phyloP scores from a whole-genome alignment of 2,329 filamentous ascomycete species.

The Colletotrichum falcatum region DNA sequence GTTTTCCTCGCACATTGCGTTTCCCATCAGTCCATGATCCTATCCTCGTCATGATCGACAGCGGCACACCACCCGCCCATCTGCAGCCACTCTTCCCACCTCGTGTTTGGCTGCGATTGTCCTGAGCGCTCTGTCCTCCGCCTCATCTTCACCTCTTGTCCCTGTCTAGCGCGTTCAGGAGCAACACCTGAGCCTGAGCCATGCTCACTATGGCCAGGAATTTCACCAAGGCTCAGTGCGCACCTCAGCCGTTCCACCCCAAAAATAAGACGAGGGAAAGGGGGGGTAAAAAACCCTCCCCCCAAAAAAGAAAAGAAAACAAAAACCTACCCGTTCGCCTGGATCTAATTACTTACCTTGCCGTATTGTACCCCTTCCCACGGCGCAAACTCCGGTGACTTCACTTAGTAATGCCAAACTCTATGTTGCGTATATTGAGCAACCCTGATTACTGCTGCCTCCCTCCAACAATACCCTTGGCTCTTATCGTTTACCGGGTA shows the following conservation, averaged over 20 bases:
- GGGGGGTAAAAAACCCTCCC: too few relatives aligned
- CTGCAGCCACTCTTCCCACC: conserved; percentile 3
- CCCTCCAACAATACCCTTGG: conserved; percentile 1
- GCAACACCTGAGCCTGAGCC: conserved; percentile 13
- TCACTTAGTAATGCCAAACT: conserved; percentile 5
- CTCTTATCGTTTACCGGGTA: not conserved
- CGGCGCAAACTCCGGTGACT: not conserved
- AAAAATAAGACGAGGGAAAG: not conserved
- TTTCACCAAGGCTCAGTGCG: not conserved
- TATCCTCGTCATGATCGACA: conserved; percentile 31
- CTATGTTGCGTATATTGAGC: not conserved
- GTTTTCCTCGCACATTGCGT: conserved; percentile 9
- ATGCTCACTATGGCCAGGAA: not conserved
- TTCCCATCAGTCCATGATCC: conserved; percentile 5
- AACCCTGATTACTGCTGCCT: not conserved
- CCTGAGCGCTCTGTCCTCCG: conserved; percentile 29
- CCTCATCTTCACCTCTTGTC: conserved; percentile 20
- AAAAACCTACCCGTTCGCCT: not conserved
- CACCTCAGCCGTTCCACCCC: conserved; percentile 6
- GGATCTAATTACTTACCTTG: not conserved
- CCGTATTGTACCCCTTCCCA: not conserved
- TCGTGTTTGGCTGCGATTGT: conserved; percentile 19
- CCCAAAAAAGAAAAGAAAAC: too few relatives aligned
- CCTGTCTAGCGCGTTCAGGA: conserved; percentile 17
- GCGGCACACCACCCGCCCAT: not conserved